phyloP scores from a whole-genome alignment of 2,329 filamentous ascomycete species.

The Sporothrix sp. region DNA sequence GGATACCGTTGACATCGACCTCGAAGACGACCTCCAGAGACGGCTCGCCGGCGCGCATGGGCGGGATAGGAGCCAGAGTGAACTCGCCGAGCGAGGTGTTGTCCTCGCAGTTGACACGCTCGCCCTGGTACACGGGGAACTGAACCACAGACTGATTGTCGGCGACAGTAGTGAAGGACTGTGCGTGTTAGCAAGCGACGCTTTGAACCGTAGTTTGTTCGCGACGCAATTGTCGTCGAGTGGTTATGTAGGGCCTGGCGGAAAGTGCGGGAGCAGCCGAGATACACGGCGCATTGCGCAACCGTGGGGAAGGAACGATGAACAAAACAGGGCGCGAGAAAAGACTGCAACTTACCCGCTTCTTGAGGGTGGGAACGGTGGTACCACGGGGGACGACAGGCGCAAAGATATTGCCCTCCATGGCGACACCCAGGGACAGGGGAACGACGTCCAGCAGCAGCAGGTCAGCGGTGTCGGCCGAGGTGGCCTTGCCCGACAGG shows the following conservation, averaged over 20 bases:
- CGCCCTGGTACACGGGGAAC: conserved; percentile 92
- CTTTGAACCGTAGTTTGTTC: too few species aligned
- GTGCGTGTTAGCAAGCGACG: too few species aligned
- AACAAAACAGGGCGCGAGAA: too few species aligned
- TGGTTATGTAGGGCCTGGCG: too few species aligned
- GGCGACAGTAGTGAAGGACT: conserved; percentile 80
- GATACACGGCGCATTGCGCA: too few species aligned
- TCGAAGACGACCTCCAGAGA: conserved; percentile 98
- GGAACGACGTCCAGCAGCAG: conserved; percentile 94
- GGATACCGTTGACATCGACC: conserved; percentile 99
- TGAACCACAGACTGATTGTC: conserved; percentile 72
- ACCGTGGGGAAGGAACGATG: too few species aligned
- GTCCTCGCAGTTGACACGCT: conserved; percentile 95
- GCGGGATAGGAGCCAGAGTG: conserved; percentile 77
- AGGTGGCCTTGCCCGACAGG: conserved; percentile 94
- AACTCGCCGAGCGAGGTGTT: conserved; percentile 98
- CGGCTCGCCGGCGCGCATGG: conserved; percentile 89
- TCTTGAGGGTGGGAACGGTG: conserved; percentile 73
- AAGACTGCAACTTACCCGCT: conserved; percentile 34
- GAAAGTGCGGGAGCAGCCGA: too few species aligned
- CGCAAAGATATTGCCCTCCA: conserved; percentile 98
- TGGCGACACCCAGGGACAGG: conserved; percentile 94
- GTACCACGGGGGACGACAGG: conserved; percentile 76
- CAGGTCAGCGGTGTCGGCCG: conserved; percentile 86
- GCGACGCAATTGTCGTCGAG: too few species aligned